These are phyloP conservation scores for Cyberlindnera bimundalis DNA, from an alignment of 805 yeast species.

Conservation along the genomic window DNA sequence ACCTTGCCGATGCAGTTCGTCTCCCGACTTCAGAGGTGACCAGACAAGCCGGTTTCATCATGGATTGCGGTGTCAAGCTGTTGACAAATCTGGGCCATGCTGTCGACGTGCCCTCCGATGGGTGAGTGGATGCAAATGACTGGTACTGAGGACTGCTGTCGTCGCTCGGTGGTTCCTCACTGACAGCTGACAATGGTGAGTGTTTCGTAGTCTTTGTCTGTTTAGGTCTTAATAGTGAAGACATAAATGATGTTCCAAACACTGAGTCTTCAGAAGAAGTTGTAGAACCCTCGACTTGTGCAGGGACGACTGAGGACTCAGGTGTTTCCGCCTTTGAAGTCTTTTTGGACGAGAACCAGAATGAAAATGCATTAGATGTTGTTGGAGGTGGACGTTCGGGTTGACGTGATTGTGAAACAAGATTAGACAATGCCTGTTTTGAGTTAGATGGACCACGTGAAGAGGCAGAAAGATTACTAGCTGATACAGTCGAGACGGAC, in stretches of 20 bases:
- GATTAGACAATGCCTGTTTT: slow-evolving; percentile 12
- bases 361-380: slow-evolving; percentile 7
- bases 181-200: background rate
- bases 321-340: background rate
- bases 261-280: background rate
- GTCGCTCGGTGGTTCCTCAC: slow-evolving; percentile 1
- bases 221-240: slow-evolving; percentile 5
- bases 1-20: background rate
- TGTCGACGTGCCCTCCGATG: background rate
- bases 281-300: too few species aligned
- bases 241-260: slow-evolving; percentile 1
- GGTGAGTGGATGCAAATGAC: slow-evolving; percentile 2
- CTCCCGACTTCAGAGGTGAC: slow-evolving; percentile 9
- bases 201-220: background rate
- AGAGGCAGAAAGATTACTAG: slow-evolving; percentile 6
- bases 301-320: too few species aligned
- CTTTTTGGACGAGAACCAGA: slow-evolving; percentile 13
- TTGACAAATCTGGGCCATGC: slow-evolving; percentile 6
- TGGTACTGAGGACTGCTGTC: slow-evolving; percentile 1
- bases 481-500: slow-evolving; percentile 9
- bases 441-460: slow-evolving; percentile 4
- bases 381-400: slow-evolving; percentile 10
- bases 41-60: background rate
- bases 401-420: slow-evolving; percentile 12
- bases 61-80: slow-evolving; percentile 4